These are phyloP conservation scores for Peronospora farinosa DNA, from an alignment of 352 stramenopile genomes.

Conservation along the genomic window DNA sequence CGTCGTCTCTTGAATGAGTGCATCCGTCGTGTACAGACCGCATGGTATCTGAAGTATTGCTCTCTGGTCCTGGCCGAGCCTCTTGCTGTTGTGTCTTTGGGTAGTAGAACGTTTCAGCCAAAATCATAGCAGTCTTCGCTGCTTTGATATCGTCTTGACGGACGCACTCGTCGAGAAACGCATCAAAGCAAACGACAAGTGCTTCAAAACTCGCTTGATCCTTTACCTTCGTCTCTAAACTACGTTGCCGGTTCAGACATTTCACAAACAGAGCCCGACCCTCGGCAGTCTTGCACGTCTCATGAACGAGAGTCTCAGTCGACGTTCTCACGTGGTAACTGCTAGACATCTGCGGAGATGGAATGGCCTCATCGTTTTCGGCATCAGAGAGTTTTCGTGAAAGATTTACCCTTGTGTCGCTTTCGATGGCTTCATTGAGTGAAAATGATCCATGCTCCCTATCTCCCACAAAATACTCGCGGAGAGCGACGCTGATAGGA, in stretches of 20 bases:
- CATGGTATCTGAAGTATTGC: neutral
- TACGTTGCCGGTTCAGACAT: constrained; percentile 76
- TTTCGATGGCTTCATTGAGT: constrained; percentile 7
- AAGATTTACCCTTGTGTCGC: constrained; percentile 8
- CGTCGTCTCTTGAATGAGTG: constrained; percentile 5
- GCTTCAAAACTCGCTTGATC: constrained; percentile 50
- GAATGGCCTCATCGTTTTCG: neutral
- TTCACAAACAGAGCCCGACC: constrained; percentile 74
- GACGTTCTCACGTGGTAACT: constrained; percentile 11
- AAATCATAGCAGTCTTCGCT: constrained; percentile 84
- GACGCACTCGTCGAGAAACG: constrained; percentile 70
- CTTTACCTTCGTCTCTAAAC: constrained; percentile 68
- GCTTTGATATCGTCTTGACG: constrained; percentile 76
- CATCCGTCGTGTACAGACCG: constrained; percentile 9
- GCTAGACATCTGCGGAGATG: constrained; percentile 8
- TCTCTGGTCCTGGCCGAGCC: neutral
- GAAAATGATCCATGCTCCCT: constrained; percentile 2
- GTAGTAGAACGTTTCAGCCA: constrained; percentile 78
- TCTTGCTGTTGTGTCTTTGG: constrained; percentile 16
- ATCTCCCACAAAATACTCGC: constrained; percentile 45
- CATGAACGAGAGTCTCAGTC: constrained; percentile 18
- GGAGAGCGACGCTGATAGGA: constrained; percentile 47
- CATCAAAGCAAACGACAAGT: constrained; percentile 61
- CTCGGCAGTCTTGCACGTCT: constrained; percentile 31
- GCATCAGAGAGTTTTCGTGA: constrained; percentile 1